phyloP scores from a whole-genome alignment of 73 alveolate genomes.

The Urostyla sp. region DNA sequence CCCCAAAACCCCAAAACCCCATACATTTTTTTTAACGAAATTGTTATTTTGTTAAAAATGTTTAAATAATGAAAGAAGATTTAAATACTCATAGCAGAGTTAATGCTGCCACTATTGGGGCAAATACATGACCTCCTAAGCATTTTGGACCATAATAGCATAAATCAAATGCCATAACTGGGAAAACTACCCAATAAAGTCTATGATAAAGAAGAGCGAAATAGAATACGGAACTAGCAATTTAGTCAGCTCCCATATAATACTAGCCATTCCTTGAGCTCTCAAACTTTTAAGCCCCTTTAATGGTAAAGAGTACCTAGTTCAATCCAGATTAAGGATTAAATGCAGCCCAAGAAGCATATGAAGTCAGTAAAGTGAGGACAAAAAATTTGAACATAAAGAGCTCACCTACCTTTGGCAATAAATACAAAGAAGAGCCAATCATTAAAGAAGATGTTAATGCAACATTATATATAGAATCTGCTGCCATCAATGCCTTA shows the following conservation, averaged over 20 bases:
- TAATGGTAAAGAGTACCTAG: constrained; percentile 21
- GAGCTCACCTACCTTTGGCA: neutral
- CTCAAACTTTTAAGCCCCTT: neutral
- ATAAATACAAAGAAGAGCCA: neutral
- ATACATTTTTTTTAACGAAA: too few relatives aligned
- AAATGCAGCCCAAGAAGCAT: constrained; percentile 20
- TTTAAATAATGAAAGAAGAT: too few relatives aligned
- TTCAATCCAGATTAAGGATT: constrained; percentile 14
- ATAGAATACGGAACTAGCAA: constrained; percentile 23
- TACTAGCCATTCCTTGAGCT: neutral
- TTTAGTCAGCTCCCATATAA: constrained; percentile 24
- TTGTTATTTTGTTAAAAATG: too few relatives aligned
- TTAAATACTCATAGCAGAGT: too few relatives aligned
- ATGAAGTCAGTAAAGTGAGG: neutral
- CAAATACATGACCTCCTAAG: constrained; percentile 22
- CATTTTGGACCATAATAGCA: constrained; percentile 31
- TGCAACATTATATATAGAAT: neutral
- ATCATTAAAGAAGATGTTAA: constrained; percentile 27
- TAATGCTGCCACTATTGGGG: too few relatives aligned
- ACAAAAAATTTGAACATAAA: constrained; percentile 7
- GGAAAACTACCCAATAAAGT: constrained; percentile 8
- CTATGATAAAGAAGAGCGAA: constrained; percentile 25
- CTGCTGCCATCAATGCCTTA: constrained; percentile 15
- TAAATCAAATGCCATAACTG: constrained; percentile 26
- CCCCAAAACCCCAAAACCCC: too few relatives aligned